A percentile compares a stretch with the other conserved stretches of the same genome.
These are phyloP conservation scores for Urtica urens DNA, from an alignment of 306 rosid genomes.

Conservation along the genomic window DNA sequence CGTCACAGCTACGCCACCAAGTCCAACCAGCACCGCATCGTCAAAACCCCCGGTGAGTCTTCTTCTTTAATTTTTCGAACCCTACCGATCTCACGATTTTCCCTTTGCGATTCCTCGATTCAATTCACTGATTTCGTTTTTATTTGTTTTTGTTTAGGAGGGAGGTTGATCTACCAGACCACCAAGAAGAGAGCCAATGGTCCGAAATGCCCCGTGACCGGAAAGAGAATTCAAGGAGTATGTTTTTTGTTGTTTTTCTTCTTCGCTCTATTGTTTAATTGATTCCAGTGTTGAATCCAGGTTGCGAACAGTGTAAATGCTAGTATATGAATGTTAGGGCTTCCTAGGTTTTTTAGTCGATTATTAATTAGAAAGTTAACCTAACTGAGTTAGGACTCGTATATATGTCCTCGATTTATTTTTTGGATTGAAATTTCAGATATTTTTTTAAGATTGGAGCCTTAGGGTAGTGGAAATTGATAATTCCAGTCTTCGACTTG, in stretches of 20 bases:
- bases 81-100: not conserved
- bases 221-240: slow-evolving; percentile 95
- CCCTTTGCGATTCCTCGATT: not conserved
- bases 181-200: slow-evolving; percentile 91
- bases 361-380: too few relatives aligned
- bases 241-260: not conserved
- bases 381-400: too few relatives aligned
- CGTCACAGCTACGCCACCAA: slow-evolving; percentile 87
- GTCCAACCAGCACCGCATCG: slow-evolving; percentile 76
- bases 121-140: not conserved
- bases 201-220: slow-evolving; percentile 88
- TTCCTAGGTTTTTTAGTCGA: not conserved
- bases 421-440: too few relatives aligned
- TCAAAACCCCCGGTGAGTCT: slow-evolving; percentile 84
- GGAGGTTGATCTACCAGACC: slow-evolving; percentile 71
- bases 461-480: too few relatives aligned
- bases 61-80: not conserved
- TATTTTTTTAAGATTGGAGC: too few relatives aligned
- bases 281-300: too few relatives aligned
- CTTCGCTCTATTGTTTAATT: too few relatives aligned
- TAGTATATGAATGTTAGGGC: not conserved
- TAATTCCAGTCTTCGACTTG: too few relatives aligned
- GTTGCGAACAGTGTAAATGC: too few relatives aligned
- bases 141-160: slow-evolving; percentile 32
- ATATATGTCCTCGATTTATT: too few relatives aligned